Base-by-base conservation (phyloP, 2,329 filamentous ascomycete species). In the Fusarium guadeloupense region DNA sequence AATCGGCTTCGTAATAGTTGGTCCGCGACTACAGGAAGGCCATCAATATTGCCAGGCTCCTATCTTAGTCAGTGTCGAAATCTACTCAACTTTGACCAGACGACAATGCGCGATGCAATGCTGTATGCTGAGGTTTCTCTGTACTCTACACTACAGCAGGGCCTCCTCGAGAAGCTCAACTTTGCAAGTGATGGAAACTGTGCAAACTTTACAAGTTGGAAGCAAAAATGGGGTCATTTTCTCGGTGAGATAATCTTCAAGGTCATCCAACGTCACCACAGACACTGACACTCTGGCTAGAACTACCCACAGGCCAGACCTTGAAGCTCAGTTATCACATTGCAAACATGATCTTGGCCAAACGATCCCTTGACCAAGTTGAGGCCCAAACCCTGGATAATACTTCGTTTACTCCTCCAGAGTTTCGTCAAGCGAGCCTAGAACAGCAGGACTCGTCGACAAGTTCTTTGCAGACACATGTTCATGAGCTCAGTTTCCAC, bases 51-150 rank as follows among this genome's bases (percentile, higher is more conserved):
- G 17, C 75, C 76, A 2, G 62, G 55, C 3, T 67, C 69, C 6
- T 78, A 78, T 41, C 67, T 78, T n/a, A 68, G 73, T 14, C 76
- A 78, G 43, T 78, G 76, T 33, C 74, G 77, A 20, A 72, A 74
- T 28, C 56, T 78, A 5, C 72, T 78, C 12, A 76, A 69, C 41
- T 78, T 78, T 48, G 75, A 76, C 39, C 73, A 76, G 38, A 74
- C 76, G 4, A 77, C 76, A 4, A 77, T 78, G 69, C 73, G 75
- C 26, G 76, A 78, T 26, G 73, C 72, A 3, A 77, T 78, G 74
- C 64, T 78, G 1, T 70, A 76, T 9, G 76, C 76, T 2, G 76
- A 78, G 45, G 75, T 77, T 17, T 67, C 72, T 41, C 59, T 78
- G 2, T 78, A 77, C 43, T 72, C 74, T 6, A 64, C 66, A 3